Conservation (phyloP, 495 filamentous ascomycete genomes). For the Penicillium atrosanguineum region DNA sequence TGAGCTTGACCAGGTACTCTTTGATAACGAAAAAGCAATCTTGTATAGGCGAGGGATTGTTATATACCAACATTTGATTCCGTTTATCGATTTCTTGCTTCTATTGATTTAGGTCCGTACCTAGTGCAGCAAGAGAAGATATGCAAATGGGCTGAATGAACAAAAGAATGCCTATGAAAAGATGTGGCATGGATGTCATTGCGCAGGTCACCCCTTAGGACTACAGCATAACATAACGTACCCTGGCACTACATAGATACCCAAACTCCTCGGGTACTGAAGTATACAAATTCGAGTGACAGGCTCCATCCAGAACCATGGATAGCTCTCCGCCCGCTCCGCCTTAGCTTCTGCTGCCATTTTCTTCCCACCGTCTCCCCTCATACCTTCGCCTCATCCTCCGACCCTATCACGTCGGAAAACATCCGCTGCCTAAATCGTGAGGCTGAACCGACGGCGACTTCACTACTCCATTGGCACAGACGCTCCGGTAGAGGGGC, state of each 20-base stretch:
- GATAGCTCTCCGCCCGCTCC: slow-evolving; percentile 24
- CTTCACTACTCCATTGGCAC: slow-evolving; percentile 24
- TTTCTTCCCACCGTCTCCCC: neutral
- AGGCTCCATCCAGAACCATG: slow-evolving; percentile 22
- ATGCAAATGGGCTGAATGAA: neutral
- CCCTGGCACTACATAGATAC: neutral
- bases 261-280: neutral
- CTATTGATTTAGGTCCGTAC: neutral
- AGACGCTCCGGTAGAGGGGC: slow-evolving; percentile 13
- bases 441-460: slow-evolving; percentile 39
- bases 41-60: neutral
- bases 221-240: neutral
- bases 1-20: neutral
- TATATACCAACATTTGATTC: neutral
- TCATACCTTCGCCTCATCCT: slow-evolving; percentile 1
- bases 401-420: neutral
- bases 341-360: slow-evolving; percentile 15
- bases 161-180: neutral
- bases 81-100: neutral
- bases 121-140: neutral
- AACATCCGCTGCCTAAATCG: slow-evolving; percentile 38
- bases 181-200: neutral
- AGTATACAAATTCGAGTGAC: neutral
- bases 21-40: neutral
- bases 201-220: neutral